phyloP scores from a whole-genome alignment of 495 filamentous ascomycete genomes.

The Aspergillus saccharolyticus region DNA sequence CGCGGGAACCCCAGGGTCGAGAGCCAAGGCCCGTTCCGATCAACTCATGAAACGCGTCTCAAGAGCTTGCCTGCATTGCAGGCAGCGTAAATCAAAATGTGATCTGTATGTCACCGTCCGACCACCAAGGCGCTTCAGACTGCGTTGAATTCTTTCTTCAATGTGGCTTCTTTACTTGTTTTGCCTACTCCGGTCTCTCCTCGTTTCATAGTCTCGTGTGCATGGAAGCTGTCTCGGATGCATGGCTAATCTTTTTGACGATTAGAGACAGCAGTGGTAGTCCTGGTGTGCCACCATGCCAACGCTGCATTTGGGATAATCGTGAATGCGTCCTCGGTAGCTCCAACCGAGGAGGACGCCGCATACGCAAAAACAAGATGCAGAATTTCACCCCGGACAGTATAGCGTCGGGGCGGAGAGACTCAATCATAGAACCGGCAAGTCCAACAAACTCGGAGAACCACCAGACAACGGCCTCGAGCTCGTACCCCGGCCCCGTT shows the following conservation, averaged over 20 bases:
- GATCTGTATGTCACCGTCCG: conserved; percentile 48
- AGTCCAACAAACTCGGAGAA: conserved; percentile 29
- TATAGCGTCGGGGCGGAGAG: conserved; percentile 23
- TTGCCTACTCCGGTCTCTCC: not conserved
- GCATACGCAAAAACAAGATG: conserved; percentile 50
- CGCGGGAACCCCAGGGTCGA: conserved; percentile 14
- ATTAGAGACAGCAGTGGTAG: conserved; percentile 42
- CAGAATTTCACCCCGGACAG: conserved; percentile 33
- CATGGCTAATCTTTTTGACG: conserved; percentile 16
- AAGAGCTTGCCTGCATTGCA: conserved; percentile 57
- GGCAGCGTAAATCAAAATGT: conserved; percentile 60
- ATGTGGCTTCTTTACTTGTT: not conserved
- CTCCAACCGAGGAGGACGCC: conserved; percentile 57
- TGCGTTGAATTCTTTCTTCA: no score
- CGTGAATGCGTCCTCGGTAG: conserved; percentile 58
- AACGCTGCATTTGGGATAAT: conserved; percentile 53
- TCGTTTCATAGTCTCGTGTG: not conserved
- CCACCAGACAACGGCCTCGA: conserved; percentile 19
- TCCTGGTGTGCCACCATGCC: conserved; percentile 51
- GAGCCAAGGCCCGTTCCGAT: conserved; percentile 21
- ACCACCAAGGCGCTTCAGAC: not conserved
- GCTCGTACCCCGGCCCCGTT: conserved; percentile 34
- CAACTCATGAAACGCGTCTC: conserved; percentile 52
- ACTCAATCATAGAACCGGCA: conserved; percentile 23
- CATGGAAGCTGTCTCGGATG: conserved; percentile 16